Evolutionary conservation across 176 grass and related monocot genomes (phyloP).

Genomic region (Elaeis guineensis): DNA sequence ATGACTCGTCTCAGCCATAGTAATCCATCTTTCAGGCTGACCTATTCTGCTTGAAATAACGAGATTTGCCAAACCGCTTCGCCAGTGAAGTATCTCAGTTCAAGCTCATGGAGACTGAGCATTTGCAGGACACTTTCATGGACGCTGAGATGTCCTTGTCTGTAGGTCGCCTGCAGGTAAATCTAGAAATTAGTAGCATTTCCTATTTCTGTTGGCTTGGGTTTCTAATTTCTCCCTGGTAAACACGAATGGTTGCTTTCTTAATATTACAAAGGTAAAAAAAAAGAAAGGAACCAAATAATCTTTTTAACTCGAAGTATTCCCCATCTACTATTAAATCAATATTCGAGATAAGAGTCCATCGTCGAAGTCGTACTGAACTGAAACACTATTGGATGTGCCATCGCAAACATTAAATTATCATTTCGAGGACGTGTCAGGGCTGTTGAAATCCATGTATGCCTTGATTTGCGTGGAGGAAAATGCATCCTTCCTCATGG

Average conservation of each 20-base stretch:
- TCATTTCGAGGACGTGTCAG: slow-evolving; percentile 49
- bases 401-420: slow-evolving; percentile 13
- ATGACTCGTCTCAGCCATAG: too few species aligned
- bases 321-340: neutral
- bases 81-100: slow-evolving; percentile 42
- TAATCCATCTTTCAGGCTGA: slow-evolving; percentile 39
- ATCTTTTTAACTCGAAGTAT: too few species aligned
- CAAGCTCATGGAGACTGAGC: slow-evolving; percentile 56
- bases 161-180: slow-evolving; percentile 54
- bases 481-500: slow-evolving; percentile 11
- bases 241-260: too few species aligned
- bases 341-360: neutral
- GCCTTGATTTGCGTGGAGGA: slow-evolving; percentile 72
- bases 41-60: slow-evolving; percentile 74
- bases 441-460: slow-evolving; percentile 76
- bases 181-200: too few species aligned
- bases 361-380: neutral
- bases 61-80: slow-evolving; percentile 60
- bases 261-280: too few species aligned
- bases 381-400: neutral
- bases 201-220: too few species aligned
- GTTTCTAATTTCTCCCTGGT: too few species aligned
- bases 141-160: slow-evolving; percentile 48
- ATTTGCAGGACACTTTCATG: slow-evolving; percentile 78
- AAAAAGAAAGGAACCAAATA: too few species aligned